Base-by-base conservation (phyloP, 352 stramenopile genomes). In the Albugo candida region DNA sequence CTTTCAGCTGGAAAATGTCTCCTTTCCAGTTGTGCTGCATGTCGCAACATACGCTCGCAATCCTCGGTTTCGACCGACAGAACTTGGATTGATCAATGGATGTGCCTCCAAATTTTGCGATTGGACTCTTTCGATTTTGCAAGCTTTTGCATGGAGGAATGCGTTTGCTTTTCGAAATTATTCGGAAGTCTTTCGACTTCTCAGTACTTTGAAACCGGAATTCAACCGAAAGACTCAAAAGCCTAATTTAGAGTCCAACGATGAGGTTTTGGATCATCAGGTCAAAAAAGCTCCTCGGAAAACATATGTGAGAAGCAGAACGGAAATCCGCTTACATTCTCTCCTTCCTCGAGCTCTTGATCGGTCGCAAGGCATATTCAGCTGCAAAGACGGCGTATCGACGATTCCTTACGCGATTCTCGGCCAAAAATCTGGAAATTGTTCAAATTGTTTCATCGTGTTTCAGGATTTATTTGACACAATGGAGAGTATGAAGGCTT, bases 401-500 rank as follows among this genome's bases (percentile, higher is more conserved):
- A 64, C 64, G 20, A 79, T 95, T 14, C 74, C 78, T 20, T 95
- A 88, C 60, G 62, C 81, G 16, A 49, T 94, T 12, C 58, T 81
- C 5, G 83, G 83, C 0, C 70, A 91, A 37, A 65, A 67, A 2
- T 64, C 70, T 2, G 67, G 67, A 1, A 62, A 60, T 11, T 69
- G 58, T 3, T 48, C 56, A n/a, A 85, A 81, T 24, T 83, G 74
- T 52, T 56, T 96, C 36, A 65, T 96, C 6, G 74, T 95, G 2
- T 84, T 94, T 47, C 78, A 95, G 47, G 86, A 96, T 49, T 73
- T 96, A 5, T 96, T 96, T 53, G 86, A 96, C 55, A 95, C 84
- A 1, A 60, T 89, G 38, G 86, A 95, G 39, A 81, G 72, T 49
- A 92, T 76, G 12, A 72, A 79, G 41, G 78, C 95, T 1, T 85